Evolutionary conservation across 179 eudicot genomes (phyloP).

Genomic region (Carnegiea gigantea): DNA sequence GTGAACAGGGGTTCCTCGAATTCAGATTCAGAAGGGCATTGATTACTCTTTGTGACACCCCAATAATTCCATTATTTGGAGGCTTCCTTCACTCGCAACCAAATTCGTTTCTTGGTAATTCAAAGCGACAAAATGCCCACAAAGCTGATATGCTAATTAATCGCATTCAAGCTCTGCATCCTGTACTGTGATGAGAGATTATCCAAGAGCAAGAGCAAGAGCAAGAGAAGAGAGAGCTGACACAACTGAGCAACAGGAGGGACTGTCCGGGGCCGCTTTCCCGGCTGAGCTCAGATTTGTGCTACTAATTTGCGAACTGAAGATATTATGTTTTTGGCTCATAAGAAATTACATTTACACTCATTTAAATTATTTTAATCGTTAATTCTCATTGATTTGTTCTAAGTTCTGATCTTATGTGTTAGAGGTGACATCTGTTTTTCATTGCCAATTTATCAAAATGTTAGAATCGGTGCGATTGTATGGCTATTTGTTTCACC

Average conservation of each 20-base stretch:
- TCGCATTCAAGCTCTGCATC: neutral
- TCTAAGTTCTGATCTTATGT: too few relatives aligned
- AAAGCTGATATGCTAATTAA: neutral
- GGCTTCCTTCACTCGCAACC: neutral
- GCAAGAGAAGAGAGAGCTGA: neutral
- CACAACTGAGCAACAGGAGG: neutral
- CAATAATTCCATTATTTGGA: neutral
- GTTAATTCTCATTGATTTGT: too few relatives aligned
- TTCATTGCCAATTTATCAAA: too few relatives aligned
- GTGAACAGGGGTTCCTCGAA: neutral
- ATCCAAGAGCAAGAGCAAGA: too few relatives aligned
- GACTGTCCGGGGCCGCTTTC: neutral
- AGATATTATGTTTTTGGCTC: neutral
- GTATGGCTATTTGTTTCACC: too few relatives aligned
- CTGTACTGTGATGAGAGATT: neutral
- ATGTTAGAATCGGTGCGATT: too few relatives aligned
- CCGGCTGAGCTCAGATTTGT: neutral
- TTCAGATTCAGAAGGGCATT: neutral
- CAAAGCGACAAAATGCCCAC: neutral
- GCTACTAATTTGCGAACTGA: neutral
- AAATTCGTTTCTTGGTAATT: neutral
- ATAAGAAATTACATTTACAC: too few relatives aligned
- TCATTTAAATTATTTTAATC: too few relatives aligned
- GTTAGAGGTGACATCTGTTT: too few relatives aligned
- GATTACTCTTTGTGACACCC: neutral